Evolutionary conservation across 768 basidiomycete genomes (phyloP).

Genomic region (Termitomyces titanicus): DNA sequence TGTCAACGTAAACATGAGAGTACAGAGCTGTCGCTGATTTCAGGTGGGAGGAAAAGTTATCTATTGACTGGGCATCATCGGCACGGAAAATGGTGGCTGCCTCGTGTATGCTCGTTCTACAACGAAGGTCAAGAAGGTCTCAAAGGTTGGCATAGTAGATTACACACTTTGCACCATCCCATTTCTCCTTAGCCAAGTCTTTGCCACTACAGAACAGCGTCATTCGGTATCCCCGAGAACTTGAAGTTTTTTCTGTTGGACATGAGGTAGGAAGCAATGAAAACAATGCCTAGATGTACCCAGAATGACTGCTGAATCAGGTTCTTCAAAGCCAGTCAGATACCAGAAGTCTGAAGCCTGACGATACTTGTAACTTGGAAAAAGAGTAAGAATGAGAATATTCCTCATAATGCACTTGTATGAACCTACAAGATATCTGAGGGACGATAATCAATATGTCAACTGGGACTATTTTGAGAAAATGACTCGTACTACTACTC

Average conservation of each 20-base stretch:
- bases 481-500: slow-evolving; percentile 56
- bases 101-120: slow-evolving; percentile 63
- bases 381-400: not conserved
- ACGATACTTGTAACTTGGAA: slow-evolving; percentile 85
- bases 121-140: not conserved
- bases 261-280: slow-evolving; percentile 1
- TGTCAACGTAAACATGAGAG: slow-evolving; percentile 51
- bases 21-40: slow-evolving; percentile 47
- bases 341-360: slow-evolving; percentile 95
- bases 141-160: not conserved
- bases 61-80: slow-evolving; percentile 64
- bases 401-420: not conserved
- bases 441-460: slow-evolving; percentile 8
- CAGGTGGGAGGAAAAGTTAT: slow-evolving; percentile 54
- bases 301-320: slow-evolving; percentile 84
- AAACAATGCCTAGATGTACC: slow-evolving; percentile 37
- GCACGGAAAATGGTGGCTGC: slow-evolving; percentile 69
- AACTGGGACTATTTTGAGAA: slow-evolving; percentile 23
- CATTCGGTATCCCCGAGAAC: slow-evolving; percentile 79
- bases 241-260: slow-evolving; percentile 61
- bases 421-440: slow-evolving; percentile 70
- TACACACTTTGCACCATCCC: slow-evolving; percentile 82
- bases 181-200: slow-evolving; percentile 75
- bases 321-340: slow-evolving; percentile 93
- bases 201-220: slow-evolving; percentile 78